Percentiles rank a stretch among this genome's conserved stretches.
These are phyloP conservation scores for Citrus sp. DNA, from an alignment of 345 rosid species.

Conservation along the genomic window DNA sequence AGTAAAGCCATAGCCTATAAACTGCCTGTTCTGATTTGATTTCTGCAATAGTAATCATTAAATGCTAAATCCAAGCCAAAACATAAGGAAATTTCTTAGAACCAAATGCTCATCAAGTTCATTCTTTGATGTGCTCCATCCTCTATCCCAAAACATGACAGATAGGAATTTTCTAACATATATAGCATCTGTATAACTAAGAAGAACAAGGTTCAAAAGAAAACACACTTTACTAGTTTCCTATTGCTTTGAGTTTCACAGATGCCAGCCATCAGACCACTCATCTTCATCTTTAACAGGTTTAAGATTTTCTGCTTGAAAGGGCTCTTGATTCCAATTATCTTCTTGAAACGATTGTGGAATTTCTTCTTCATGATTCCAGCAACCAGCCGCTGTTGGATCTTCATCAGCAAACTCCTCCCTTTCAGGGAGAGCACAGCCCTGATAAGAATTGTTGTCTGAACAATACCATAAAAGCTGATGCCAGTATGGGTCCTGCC, in stretches of 20 bases:
- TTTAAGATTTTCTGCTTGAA: conserved; percentile 20
- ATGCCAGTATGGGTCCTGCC: conserved; percentile 73
- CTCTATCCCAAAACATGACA: background rate
- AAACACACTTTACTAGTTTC: background rate
- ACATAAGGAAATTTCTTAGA: background rate
- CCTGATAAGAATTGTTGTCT: conserved; percentile 69
- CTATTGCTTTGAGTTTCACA: background rate
- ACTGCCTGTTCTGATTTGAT: background rate
- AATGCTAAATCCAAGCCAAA: background rate
- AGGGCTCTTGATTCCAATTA: conserved; percentile 31
- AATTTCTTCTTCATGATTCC: conserved; percentile 24
- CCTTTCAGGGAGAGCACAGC: conserved; percentile 73
- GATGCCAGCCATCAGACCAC: conserved; percentile 77
- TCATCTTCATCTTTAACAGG: conserved; percentile 50
- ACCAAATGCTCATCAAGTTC: background rate
- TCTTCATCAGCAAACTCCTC: conserved; percentile 19
- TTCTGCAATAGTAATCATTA: background rate
- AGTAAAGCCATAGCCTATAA: background rate
- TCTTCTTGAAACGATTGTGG: conserved; percentile 19
- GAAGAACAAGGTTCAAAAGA: background rate
- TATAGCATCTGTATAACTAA: background rate
- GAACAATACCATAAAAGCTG: conserved; percentile 70
- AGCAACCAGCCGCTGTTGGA: conserved; percentile 17
- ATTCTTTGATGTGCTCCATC: background rate
- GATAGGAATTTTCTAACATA: background rate